Conservation (phyloP, 106 monocot genomes). For the Phalaenopsis aphrodite region DNA sequence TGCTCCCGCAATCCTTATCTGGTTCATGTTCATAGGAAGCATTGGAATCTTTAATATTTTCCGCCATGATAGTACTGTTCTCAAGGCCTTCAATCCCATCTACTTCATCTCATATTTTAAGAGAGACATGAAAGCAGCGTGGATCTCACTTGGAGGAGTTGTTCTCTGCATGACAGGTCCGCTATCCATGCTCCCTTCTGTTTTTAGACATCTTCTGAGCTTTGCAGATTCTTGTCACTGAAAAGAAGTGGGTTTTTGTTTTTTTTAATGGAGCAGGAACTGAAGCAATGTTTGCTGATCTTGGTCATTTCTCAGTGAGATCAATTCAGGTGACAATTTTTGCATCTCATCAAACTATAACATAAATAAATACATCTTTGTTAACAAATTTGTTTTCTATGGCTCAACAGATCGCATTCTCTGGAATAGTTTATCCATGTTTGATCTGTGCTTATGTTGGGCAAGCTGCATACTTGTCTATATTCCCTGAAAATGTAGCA, state of each 20-base stretch:
- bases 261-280: slow-evolving; percentile 32
- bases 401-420: slow-evolving; percentile 39
- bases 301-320: slow-evolving; percentile 74
- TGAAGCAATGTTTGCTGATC: slow-evolving; percentile 78
- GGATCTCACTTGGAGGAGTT: slow-evolving; percentile 75
- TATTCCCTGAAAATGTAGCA: slow-evolving; percentile 13
- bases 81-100: slow-evolving; percentile 63
- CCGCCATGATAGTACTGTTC: slow-evolving; percentile 31
- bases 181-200: background rate
- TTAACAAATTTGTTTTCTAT: slow-evolving; percentile 4
- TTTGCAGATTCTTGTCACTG: background rate
- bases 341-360: background rate
- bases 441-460: slow-evolving; percentile 49
- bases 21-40: slow-evolving; percentile 44
- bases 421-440: slow-evolving; percentile 52
- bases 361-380: background rate
- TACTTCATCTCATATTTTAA: slow-evolving; percentile 53
- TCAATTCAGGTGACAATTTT: slow-evolving; percentile 47
- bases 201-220: no score
- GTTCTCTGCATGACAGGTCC: slow-evolving; percentile 81
- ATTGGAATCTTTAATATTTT: slow-evolving; percentile 56
- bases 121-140: slow-evolving; percentile 46
- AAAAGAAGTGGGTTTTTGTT: no score
- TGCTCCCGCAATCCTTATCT: slow-evolving; percentile 51
- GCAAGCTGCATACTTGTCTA: slow-evolving; percentile 49